Percentiles rank a stretch among this genome's conserved stretches.
phyloP scores from a whole-genome alignment of 2,329 filamentous ascomycete genomes.

The Drechslerella dactyloides region DNA sequence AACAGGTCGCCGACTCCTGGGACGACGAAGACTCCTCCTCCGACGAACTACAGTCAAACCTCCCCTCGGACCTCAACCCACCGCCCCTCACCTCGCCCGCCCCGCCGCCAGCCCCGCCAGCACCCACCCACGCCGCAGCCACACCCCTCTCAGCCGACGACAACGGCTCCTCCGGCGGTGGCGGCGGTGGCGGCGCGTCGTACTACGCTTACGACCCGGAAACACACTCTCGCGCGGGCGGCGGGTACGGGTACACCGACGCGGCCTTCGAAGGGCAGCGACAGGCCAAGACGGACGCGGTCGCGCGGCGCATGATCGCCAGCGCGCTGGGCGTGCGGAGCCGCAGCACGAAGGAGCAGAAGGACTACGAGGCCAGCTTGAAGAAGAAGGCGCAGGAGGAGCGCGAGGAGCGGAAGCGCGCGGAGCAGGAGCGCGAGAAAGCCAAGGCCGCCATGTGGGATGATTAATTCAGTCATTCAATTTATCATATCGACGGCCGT shows the following conservation, averaged over 20 bases:
- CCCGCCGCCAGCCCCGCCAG: conserved; percentile 52
- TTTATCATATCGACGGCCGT: no score
- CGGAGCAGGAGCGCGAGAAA: conserved; percentile 70
- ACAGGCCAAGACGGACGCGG: conserved; percentile 82
- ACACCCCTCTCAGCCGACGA: conserved; percentile 37
- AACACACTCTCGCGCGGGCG: conserved; percentile 33
- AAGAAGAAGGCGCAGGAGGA: conserved; percentile 83
- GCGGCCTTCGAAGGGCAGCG: conserved; percentile 53
- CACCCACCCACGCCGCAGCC: conserved; percentile 33
- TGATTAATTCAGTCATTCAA: conserved; percentile 60
- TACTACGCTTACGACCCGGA: conserved; percentile 45
- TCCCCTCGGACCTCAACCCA: conserved; percentile 45
- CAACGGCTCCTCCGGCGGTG: neutral
- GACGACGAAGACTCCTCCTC: conserved; percentile 70
- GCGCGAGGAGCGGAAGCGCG: conserved; percentile 73
- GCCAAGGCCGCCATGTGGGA: conserved; percentile 90
- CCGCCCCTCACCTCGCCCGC: conserved; percentile 51
- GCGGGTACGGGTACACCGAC: conserved; percentile 44
- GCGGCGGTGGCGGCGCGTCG: neutral
- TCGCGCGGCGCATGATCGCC: conserved; percentile 87
- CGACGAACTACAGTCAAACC: conserved; percentile 52
- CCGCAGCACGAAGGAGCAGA: conserved; percentile 84
- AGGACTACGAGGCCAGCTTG: conserved; percentile 80
- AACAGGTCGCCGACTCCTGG: conserved; percentile 73
- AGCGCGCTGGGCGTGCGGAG: conserved; percentile 83